Base-by-base conservation (phyloP, 1,284 basidiomycete genomes). In the Ganoderma sp. region DNA sequence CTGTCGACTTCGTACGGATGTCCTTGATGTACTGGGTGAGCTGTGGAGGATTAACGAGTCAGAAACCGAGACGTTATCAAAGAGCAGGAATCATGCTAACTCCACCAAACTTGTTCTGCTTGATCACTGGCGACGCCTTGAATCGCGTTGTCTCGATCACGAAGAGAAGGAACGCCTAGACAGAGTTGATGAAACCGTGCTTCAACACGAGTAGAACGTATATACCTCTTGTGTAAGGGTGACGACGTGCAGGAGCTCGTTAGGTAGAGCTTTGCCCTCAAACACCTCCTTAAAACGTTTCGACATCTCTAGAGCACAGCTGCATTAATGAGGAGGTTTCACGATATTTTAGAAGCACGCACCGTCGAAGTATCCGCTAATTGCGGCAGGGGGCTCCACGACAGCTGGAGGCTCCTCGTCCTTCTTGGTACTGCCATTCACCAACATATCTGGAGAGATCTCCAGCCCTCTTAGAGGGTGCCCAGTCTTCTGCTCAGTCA, bases 171-270 rank as follows among this genome's bases (percentile, higher is more conserved):
- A 91, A 86, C 6, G 90, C 91, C 91, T 93, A 64, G 10, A 37
- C 41, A 32, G 60, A 45, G 14, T 15, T 28, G n/a, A 6, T 0
- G 5, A 3, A 17, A 1, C 28, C 7, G 39, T 28, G 8, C 6
- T 17, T 22, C n/a, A 56, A 61, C 76, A 61, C 66, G 88, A n/a
- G 32, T 28, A 12, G 22, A 15, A 50, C 17, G 32, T 32, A 45
- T 56, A 15, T 15, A 64, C 93, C 82, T 95, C 94, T 77, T 95
- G 92, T 0, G 87, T 85, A 59, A 94, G 78, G 15, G 87, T 86
- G 3, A 88, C 90, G 17, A 91, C 80, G 73, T 95, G 92, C 22
- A 95, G 81, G 17, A 87, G 75, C 72, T 90, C 86, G 68, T 83
- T 81, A 25, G 81, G 79, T n/a, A 85, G 79, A 4, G 79, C 78